A percentile compares a stretch with the other conserved stretches of the same genome.
phyloP scores from a whole-genome alignment of 1,139 yeast genomes.

The Debaryomyces coudertii region DNA sequence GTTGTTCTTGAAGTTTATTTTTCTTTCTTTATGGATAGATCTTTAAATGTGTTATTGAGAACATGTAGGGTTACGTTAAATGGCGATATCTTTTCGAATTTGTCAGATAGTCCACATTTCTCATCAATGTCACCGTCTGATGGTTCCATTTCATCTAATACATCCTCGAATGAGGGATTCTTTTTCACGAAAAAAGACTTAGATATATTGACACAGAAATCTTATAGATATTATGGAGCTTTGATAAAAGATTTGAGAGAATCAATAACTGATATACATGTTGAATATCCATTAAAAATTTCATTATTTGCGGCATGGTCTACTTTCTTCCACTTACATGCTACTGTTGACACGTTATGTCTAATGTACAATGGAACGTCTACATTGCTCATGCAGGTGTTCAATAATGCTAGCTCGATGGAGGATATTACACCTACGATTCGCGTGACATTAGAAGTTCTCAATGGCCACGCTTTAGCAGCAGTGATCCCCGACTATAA shows the following conservation, averaged over 20 bases:
- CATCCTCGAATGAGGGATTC: neutral
- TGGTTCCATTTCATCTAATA: neutral
- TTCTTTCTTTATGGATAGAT: constrained; percentile 42
- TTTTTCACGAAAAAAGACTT: constrained; percentile 33
- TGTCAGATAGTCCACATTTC: neutral
- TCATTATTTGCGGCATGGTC: constrained; percentile 45
- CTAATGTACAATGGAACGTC: constrained; percentile 42
- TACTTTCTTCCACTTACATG: constrained; percentile 36
- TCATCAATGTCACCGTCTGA: constrained; percentile 7
- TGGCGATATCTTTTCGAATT: constrained; percentile 15
- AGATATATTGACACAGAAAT: constrained; percentile 34
- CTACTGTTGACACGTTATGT: constrained; percentile 37
- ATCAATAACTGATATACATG: constrained; percentile 33
- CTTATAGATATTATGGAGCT: constrained; percentile 38
- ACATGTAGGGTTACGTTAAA: constrained; percentile 27
- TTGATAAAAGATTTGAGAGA: constrained; percentile 39
- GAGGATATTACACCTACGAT: constrained; percentile 32
- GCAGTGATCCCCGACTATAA: constrained; percentile 40
- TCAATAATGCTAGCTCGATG: constrained; percentile 24
- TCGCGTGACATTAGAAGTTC: constrained; percentile 27
- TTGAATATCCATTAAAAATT: constrained; percentile 42
- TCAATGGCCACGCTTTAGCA: constrained; percentile 31
- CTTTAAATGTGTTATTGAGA: constrained; percentile 38
- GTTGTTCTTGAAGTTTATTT: constrained; percentile 32
- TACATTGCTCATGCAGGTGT: constrained; percentile 32